Conservation (phyloP, 1,284 basidiomycete species). For the Vanrija sp. region DNA sequence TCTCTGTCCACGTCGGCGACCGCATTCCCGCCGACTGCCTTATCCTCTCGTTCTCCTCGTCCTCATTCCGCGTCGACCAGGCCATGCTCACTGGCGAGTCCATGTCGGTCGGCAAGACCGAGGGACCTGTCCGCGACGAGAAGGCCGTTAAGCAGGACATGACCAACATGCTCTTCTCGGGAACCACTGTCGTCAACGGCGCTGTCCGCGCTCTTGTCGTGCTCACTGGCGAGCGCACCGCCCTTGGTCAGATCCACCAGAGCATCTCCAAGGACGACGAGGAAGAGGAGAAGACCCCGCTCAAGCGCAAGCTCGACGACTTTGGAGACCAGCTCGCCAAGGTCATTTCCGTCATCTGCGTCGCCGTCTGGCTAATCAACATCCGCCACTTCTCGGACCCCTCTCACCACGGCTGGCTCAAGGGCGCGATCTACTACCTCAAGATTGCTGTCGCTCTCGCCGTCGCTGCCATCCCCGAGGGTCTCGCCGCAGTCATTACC, state of each 20-base stretch:
- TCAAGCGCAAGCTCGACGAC: slow-evolving; percentile 93
- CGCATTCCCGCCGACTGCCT: slow-evolving; percentile 91
- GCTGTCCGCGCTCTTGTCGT: slow-evolving; percentile 78
- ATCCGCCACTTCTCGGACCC: slow-evolving; percentile 90
- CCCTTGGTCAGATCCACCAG: slow-evolving; percentile 91
- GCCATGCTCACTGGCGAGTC: slow-evolving; percentile 93
- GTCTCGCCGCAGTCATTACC: slow-evolving; percentile 91
- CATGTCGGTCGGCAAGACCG: slow-evolving; percentile 74
- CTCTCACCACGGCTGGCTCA: slow-evolving; percentile 77
- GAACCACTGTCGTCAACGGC: slow-evolving; percentile 90
- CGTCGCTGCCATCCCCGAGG: slow-evolving; percentile 93
- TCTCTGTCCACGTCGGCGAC: slow-evolving; percentile 85
- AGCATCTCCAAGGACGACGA: slow-evolving; percentile 59
- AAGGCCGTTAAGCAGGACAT: slow-evolving; percentile 92
- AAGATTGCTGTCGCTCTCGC: slow-evolving; percentile 96
- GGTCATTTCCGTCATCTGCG: slow-evolving; percentile 90
- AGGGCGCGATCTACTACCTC: slow-evolving; percentile 94
- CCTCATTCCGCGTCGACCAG: slow-evolving; percentile 85
- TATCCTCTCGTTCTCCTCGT: slow-evolving; percentile 76
- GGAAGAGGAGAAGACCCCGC: slow-evolving; percentile 79
- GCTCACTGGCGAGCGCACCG: slow-evolving; percentile 76
- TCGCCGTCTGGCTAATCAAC: slow-evolving; percentile 94
- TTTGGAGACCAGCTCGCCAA: slow-evolving; percentile 94
- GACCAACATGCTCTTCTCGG: slow-evolving; percentile 90
- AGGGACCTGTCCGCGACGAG: slow-evolving; percentile 62